phyloP scores from a whole-genome alignment of 495 filamentous ascomycete species.

The Aspergillus egyptiacus region DNA sequence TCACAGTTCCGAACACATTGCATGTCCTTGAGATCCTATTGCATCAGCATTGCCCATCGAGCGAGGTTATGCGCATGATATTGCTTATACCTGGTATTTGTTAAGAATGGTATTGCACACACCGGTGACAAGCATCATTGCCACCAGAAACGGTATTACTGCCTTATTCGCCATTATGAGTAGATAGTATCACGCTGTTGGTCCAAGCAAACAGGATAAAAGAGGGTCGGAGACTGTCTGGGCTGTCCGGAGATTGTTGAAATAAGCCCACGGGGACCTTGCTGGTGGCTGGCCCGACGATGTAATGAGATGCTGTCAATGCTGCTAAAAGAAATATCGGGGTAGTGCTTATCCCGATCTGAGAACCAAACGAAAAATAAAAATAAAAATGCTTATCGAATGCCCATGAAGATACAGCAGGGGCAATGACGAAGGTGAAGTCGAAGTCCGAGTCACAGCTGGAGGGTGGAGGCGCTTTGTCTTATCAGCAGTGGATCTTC shows the following conservation, averaged over 20 bases:
- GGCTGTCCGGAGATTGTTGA: background rate
- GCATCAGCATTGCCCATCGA: background rate
- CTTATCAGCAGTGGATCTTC: constrained; percentile 6
- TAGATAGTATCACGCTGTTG: background rate
- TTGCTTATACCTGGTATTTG: constrained; percentile 72
- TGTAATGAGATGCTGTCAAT: background rate
- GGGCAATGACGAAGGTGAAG: background rate
- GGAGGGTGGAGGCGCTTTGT: constrained; percentile 2
- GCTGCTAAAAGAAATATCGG: background rate
- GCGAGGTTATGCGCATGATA: background rate
- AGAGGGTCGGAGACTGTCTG: background rate
- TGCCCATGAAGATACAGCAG: background rate
- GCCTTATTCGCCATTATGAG: constrained; percentile 47
- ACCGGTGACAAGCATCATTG: constrained; percentile 87
- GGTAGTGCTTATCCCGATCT: background rate
- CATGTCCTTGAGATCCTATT: constrained; percentile 60
- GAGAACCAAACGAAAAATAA: background rate
- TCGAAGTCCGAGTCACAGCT: background rate
- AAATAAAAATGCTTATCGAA: background rate
- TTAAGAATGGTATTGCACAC: constrained; percentile 96
- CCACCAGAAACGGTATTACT: constrained; percentile 73
- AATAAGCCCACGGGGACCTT: background rate
- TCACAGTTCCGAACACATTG: constrained; percentile 92
- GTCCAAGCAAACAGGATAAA: background rate
- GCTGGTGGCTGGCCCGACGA: background rate